phyloP scores from a whole-genome alignment of 2,329 filamentous ascomycete species.

The Trichoderma lentiforme region DNA sequence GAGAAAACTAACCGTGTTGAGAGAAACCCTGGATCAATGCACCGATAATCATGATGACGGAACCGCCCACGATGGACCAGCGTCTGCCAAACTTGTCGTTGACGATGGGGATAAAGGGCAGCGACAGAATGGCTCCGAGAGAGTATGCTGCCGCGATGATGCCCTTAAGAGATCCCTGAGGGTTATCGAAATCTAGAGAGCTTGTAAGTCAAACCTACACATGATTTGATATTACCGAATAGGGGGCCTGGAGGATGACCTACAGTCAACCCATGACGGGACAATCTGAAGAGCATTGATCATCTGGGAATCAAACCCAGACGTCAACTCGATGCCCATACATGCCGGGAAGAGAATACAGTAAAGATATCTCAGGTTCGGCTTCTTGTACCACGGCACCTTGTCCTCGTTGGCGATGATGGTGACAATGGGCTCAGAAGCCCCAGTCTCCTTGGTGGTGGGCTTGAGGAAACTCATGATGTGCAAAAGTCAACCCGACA shows the following conservation, averaged over 20 bases:
- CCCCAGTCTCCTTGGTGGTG: neutral
- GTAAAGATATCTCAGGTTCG: conserved; percentile 2
- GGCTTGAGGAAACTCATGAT: neutral
- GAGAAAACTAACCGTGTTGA: neutral
- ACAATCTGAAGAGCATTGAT: conserved; percentile 6
- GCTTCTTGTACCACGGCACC: conserved; percentile 1
- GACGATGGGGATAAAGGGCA: neutral
- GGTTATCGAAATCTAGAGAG: neutral
- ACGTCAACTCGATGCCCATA: conserved; percentile 2
- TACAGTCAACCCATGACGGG: neutral
- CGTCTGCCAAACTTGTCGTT: conserved; percentile 2
- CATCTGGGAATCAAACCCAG: conserved; percentile 9
- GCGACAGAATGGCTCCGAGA: neutral
- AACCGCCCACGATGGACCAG: neutral
- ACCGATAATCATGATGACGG: neutral
- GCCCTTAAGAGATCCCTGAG: neutral
- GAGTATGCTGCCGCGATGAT: conserved; percentile 1
- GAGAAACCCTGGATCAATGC: conserved; percentile 1
- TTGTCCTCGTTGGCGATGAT: neutral
- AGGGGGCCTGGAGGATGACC: neutral
- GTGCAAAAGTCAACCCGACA: neutral
- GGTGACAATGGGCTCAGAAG: neutral
- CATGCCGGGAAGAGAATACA: conserved; percentile 3
- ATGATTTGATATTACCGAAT: neutral
- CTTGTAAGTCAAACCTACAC: neutral